Evolutionary conservation across 257 asterid genomes (phyloP), one percentile per base, ranked within the genome.

Genomic region (Craterostigma plantagineum): DNA sequence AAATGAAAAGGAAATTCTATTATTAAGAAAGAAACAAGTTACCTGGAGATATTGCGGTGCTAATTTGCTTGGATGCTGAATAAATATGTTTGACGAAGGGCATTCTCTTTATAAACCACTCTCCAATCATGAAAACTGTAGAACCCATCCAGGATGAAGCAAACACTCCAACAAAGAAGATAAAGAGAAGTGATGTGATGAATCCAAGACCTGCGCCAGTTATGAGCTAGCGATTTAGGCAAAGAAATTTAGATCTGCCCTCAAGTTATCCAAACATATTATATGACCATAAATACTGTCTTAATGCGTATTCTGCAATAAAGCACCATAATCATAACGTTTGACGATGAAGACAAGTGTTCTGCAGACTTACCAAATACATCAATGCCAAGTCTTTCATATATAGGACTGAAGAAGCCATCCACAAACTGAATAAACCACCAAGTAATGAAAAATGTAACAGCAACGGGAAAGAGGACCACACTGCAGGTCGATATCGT

Each of bases 351-450:
- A n/a, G n/a, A n/a, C n/a, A n/a, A n/a, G 3, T n/a, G 45, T 41
- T 41, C 5, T 9, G 4, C 13, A 4, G 53, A 59, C 92, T 64
- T 65, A 82, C 97, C 95, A 63, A 87, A 82, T 57, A 87, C 57
- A 39, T 82, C 93, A 57, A 82, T 46, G 49, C 95, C 95, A 41
- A 87, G 93, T 49, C 86, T 70, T 55, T 82, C 95, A 54, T 87
- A 82, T 51, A 79, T 82, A 55, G 95, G 98, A 61, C 95, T 87
- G 76, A 87, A 87, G 81, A 87, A 87, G 44, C 95, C 91, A 66
- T 82, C 98, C 59, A 82, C 80, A 67, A 82, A 79, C 74, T 87
- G 92, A 71, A 87, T 59, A 59, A 87, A 82, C 98, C 98, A 87
- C 95, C 93, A 82, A 5, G 98, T 79, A 62, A 82, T 50, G 36